Conservation (phyloP, 2,329 filamentous ascomycete genomes). For the Tolypocladium amazonense region DNA sequence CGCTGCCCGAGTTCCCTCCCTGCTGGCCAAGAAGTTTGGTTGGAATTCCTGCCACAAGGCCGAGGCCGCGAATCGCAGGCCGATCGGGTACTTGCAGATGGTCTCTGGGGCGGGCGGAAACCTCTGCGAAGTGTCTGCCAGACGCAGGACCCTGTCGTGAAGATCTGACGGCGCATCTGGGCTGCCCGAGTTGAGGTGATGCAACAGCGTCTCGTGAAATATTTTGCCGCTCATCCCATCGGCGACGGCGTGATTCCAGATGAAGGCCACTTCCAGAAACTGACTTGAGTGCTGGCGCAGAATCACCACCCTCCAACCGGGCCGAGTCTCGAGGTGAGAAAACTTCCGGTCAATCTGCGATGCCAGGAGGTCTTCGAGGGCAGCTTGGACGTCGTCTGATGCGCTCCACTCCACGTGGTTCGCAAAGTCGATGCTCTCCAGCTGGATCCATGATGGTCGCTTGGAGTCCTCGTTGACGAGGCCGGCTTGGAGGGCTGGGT, state of each 20-base stretch:
- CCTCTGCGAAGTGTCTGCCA: not conserved
- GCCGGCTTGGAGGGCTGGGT: constrained; percentile 9
- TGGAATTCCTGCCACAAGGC: not conserved
- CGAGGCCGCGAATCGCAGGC: not conserved
- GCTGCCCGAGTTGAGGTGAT: constrained; percentile 11
- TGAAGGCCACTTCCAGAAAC: constrained; percentile 15
- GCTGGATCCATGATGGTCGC: constrained; percentile 6
- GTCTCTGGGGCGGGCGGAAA: not conserved
- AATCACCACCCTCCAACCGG: constrained; percentile 13
- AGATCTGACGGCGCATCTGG: not conserved
- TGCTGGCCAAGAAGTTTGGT: not conserved
- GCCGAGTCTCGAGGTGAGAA: constrained; percentile 8
- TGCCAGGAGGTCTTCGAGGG: not conserved
- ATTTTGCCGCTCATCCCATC: constrained; percentile 20
- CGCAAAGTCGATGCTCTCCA: constrained; percentile 8
- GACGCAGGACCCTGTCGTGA: not conserved
- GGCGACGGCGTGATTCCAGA: constrained; percentile 14
- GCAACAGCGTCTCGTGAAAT: constrained; percentile 17
- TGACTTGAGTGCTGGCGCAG: not conserved
- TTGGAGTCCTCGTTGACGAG: constrained; percentile 5
- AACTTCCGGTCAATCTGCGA: not conserved
- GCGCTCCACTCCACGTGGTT: constrained; percentile 9
- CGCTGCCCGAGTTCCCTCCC: not conserved
- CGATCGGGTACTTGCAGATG: not conserved
- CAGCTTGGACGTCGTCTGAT: not conserved